Evolutionary conservation across 1,284 basidiomycete genomes (phyloP), one percentile per base, ranked within the genome.

Genomic region (Taiwanofungus camphoratus): DNA sequence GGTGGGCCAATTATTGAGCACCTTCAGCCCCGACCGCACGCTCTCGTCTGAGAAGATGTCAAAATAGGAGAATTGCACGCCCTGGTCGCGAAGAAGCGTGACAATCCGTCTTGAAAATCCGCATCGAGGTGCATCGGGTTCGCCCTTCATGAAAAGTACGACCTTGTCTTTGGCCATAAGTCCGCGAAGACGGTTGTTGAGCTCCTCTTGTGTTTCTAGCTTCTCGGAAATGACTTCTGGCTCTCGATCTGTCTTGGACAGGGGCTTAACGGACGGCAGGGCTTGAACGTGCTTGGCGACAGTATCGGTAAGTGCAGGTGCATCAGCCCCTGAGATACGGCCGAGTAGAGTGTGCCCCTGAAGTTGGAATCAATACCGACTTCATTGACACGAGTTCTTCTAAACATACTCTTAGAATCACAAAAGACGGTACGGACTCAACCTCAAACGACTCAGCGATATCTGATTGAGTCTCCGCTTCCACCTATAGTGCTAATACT

Each of bases 71-170:
- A 82, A 87, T 51, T 77, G 70, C 39, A 87, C 71, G 7, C 69
- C 69, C 52, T 84, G 72, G 45, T 80, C 74, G 32, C 73, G 62
- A 44, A 88, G 64, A 21, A 87, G 63, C 11, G 68, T 77, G 39
- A 87, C 81, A 11, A 82, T 84, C 65, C 82, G 75, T 31, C 84
- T 71, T 38, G 79, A 83, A 66, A 88, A 88, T 7, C 85, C 96
- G 55, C 95, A 95, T 49, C 90, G 82, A 2, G 92, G 96, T 20
- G 76, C 72, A 36, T 86, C 79, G 0, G 91, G 90, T 51, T 82
- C 85, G 18, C 95, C 96, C 69, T 99, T 99, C 94, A 99, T 99
- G 76, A 99, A 98, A 45, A 99, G 66, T 44, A 99, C 91, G 8
- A 98, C 79, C 9, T 66, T 66, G 61, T 68, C 76, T 66, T 78